Conservation (phyloP, 2,329 filamentous ascomycete species). For the Sarocladium brachiariae region DNA sequence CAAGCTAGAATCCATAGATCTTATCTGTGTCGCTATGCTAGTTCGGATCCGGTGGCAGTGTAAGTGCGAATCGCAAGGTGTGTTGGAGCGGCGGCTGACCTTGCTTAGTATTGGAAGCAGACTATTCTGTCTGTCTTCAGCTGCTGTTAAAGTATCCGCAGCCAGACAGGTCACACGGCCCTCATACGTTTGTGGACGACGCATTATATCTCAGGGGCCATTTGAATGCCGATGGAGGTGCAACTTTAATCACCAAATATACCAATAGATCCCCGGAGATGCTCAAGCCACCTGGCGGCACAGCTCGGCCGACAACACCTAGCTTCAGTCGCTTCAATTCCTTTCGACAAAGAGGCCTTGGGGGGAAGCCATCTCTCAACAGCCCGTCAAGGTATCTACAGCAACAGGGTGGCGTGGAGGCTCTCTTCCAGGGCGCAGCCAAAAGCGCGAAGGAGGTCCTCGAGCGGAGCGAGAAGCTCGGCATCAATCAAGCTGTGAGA, state of each 20-base stretch:
- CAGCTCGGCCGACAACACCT: conserved; percentile 26
- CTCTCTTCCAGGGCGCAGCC: conserved; percentile 67
- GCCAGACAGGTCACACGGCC: conserved; percentile 53
- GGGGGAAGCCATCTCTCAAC: conserved; percentile 36
- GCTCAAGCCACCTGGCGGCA: conserved; percentile 17
- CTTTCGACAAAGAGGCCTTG: conserved; percentile 35
- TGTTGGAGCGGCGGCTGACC: not conserved
- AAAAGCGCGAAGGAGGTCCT: conserved; percentile 70
- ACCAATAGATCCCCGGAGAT: conserved; percentile 46
- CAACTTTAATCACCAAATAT: conserved; percentile 63
- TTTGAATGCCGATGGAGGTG: conserved; percentile 54
- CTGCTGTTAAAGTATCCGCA: conserved; percentile 78
- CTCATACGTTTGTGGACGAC: conserved; percentile 79
- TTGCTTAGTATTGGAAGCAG: conserved; percentile 65
- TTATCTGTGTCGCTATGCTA: conserved; percentile 92
- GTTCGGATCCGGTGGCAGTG: conserved; percentile 84
- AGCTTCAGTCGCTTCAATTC: conserved; percentile 25
- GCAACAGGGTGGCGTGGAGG: conserved; percentile 57
- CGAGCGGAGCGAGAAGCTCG: conserved; percentile 66
- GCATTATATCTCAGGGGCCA: conserved; percentile 68
- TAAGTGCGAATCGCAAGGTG: conserved; percentile 38
- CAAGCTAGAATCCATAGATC: conserved; percentile 70
- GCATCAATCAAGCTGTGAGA: conserved; percentile 74
- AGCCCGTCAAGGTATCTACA: conserved; percentile 46
- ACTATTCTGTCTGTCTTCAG: conserved; percentile 80